Evolutionary conservation across 345 rosid genomes (phyloP).

Genomic region (Garcia nutans): DNA sequence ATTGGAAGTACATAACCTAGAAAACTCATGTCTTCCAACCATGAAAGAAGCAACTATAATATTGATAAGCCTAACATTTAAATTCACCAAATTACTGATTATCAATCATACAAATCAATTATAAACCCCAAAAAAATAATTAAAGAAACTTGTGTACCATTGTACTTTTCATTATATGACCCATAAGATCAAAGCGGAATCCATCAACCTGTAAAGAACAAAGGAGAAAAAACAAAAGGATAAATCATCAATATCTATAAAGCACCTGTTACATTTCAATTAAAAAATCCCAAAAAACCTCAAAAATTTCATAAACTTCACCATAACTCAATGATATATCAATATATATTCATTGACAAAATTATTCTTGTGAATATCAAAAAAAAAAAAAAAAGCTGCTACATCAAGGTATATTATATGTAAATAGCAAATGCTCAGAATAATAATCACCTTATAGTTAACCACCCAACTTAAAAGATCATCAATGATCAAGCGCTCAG

Average conservation of each 20-base stretch:
- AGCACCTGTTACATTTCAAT: constrained; percentile 11
- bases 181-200: constrained; percentile 96
- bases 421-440: constrained; percentile 6
- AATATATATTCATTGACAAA: neutral
- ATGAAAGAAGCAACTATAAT: constrained; percentile 7
- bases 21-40: neutral
- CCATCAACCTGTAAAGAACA: constrained; percentile 78
- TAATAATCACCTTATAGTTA: constrained; percentile 70
- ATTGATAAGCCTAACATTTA: constrained; percentile 1
- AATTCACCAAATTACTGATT: neutral
- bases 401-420: neutral
- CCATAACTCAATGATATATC: neutral
- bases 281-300: constrained; percentile 1
- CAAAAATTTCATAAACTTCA: constrained; percentile 1
- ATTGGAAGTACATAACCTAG: neutral
- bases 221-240: neutral
- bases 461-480: constrained; percentile 82
- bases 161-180: constrained; percentile 86
- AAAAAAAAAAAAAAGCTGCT: neutral
- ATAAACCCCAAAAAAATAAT: constrained; percentile 5
- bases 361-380: no score
- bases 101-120: neutral
- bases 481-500: constrained; percentile 76
- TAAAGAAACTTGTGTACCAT: constrained; percentile 54
- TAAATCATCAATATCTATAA: constrained; percentile 11